Evolutionary conservation across 352 stramenopile species (phyloP), one percentile per base, ranked within the genome.

Genomic region (Phytophthora idaei): DNA sequence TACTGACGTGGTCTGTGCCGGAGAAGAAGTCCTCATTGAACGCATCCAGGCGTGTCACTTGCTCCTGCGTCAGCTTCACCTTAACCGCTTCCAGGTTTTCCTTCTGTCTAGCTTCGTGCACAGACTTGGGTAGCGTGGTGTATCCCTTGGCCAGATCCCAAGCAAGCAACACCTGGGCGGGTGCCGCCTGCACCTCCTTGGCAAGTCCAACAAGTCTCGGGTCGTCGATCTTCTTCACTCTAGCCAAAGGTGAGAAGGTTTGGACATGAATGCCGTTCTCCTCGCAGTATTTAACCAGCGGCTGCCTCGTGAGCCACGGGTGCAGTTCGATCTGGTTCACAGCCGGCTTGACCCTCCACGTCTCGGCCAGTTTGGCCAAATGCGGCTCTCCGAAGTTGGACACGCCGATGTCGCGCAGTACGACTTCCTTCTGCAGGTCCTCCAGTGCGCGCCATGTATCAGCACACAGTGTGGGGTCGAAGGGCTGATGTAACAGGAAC

Each of bases 341-440:
- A 0, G 80, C 74, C 1, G 84, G 81, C 31, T 81, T 85, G 21
- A 81, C 76, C 4, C 61, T 52, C 56, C 73, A 80, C 10, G 81
- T 77, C 47, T 76, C 39, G 36, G 88, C 76, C 6, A 97, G 52
- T 45, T 87, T 87, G 60, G 84, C 68, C 41, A 98, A 72, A 72
- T 97, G 89, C 12, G 77, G 68, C 41, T 89, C 61, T 2, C 79
- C 74, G 72, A 96, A 96, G 60, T 97, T 97, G 28, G 77, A 94
- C 21, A 97, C 90, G 45, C 90, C 92, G 48, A 94, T 90, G 55
- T 91, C 81, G 28, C 73, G 69, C 44, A 92, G 70, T n/a, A 90
- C 57, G 0, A 87, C 90, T 25, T 78, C 59, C 5, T 41, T 57
- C 60, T 80, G 68, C 36, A 80, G 42, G 29, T 85, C 77, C 27